Evolutionary conservation across 176 grass and related monocot species (phyloP), one percentile per base, ranked within the genome.

Genomic region (Hsuehochloa calcarea): DNA sequence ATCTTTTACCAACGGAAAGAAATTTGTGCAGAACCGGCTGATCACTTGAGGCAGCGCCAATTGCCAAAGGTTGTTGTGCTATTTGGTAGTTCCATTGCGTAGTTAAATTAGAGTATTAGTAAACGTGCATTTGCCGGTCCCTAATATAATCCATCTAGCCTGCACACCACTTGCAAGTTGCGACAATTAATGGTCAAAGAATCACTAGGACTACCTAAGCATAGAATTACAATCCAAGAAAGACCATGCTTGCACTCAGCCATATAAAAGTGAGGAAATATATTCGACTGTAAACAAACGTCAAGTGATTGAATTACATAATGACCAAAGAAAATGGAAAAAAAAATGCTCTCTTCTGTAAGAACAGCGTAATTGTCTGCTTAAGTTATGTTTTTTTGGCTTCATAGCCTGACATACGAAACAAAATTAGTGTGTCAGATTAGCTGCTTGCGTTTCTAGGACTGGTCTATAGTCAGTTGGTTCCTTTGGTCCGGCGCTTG

Each of bases 401-500:
- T 49, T 51, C 77, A 61, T 70, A 74, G 16, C 39, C 75, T 75
- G 38, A 43, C 50, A 81, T 41, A 25, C n/a, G 6, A 52, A 72
- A 50, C 11, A 80, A 80, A 58, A 68, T 4, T 22, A 22, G 20
- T 44, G 65, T 61, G n/a, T 12, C 45, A 84, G 68, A 49, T 70
- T 85, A 82, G 31, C n/a, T 38, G 44, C 23, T 86, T 44, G 29
- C 37, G 26, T 78, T 34, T 77, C 45, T 16, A 0, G 7, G 3
- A 75, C 2, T 55, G 27, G 27, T 75, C 61, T 69, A 34, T 46
- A 29, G 38, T 81, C 54, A 25, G 26, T 73, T 62, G 77, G 41
- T 82, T 72, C 64, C 72, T 47, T 26, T 16, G 49, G 4, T 43
- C 40, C 22, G 15, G 27, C 8, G 17, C 49, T 14, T 76, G 34